These are phyloP conservation scores for Tylopilus felleus DNA, from an alignment of 768 basidiomycete genomes.

Conservation along the genomic window DNA sequence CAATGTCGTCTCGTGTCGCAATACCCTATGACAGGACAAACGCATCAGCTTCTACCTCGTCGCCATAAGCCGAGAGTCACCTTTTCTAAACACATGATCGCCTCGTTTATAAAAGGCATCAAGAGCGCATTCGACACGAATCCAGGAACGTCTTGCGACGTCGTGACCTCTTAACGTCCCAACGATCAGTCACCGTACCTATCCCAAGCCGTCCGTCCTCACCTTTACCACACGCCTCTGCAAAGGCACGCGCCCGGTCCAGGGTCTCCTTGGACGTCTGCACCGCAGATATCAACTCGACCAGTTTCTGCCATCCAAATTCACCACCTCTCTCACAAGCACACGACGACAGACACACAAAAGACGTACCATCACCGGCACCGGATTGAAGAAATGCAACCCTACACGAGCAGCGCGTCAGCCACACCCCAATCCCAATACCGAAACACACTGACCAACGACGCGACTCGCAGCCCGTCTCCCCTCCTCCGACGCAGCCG, in stretches of 20 bases:
- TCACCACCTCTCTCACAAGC: background rate
- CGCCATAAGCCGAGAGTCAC: conserved; percentile 32
- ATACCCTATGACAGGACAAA: conserved; percentile 54
- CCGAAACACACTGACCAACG: conserved; percentile 55
- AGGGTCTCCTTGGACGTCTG: conserved; percentile 83
- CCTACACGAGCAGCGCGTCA: conserved; percentile 39
- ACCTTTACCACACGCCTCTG: conserved; percentile 89
- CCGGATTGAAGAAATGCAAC: conserved; percentile 95
- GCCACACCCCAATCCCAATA: background rate
- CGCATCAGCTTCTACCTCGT: background rate
- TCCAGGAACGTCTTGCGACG: conserved; percentile 88
- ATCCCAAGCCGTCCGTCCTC: background rate
- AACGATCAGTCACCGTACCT: background rate
- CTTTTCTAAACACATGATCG: conserved; percentile 91
- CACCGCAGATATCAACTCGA: conserved; percentile 91
- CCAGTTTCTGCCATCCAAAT: conserved; percentile 63
- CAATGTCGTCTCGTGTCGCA: conserved; percentile 93
- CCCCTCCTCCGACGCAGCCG: conserved; percentile 60
- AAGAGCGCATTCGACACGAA: conserved; percentile 93
- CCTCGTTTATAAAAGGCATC: conserved; percentile 98
- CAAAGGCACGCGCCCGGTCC: conserved; percentile 75
- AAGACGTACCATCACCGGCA: conserved; percentile 82
- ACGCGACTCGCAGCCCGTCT: conserved; percentile 67
- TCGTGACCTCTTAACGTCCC: conserved; percentile 70
- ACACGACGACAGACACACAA: background rate